A percentile compares a stretch with the other conserved stretches of the same genome.
Conservation (phyloP, 192 early-diverging fungal genomes). For the Physocladia obscura region DNA sequence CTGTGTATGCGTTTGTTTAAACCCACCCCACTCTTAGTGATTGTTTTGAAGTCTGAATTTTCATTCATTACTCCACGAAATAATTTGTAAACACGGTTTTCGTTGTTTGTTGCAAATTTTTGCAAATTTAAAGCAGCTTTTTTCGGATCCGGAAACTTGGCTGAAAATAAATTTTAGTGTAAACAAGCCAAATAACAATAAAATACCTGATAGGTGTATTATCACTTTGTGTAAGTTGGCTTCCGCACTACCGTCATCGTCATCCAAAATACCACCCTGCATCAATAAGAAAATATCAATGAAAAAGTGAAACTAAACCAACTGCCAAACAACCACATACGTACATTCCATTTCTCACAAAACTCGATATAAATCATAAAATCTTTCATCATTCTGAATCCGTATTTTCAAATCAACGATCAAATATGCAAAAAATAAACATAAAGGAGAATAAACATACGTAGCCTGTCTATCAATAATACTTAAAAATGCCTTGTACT, state of each 20-base stretch:
- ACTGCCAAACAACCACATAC: neutral
- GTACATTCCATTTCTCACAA: conserved; percentile 64
- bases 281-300: conserved; percentile 9
- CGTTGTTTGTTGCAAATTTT: conserved; percentile 71
- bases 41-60: conserved; percentile 63
- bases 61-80: conserved; percentile 74
- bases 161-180: conserved; percentile 1
- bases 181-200: neutral
- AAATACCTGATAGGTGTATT: conserved; percentile 51
- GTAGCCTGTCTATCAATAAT: conserved; percentile 70
- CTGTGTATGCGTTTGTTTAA: neutral
- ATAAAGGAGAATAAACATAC: neutral
- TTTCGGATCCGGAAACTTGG: conserved; percentile 62
- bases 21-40: conserved; percentile 65
- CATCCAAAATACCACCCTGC: conserved; percentile 42
- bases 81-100: conserved; percentile 63
- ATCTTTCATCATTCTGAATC: conserved; percentile 58
- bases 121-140: conserved; percentile 62
- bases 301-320: neutral
- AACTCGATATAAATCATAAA: conserved; percentile 61
- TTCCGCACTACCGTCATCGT: conserved; percentile 44
- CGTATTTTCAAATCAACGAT: neutral
- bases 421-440: neutral
- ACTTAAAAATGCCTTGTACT: conserved; percentile 72
- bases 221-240: conserved; percentile 54